Conservation (phyloP, 768 basidiomycete genomes). For the Tricholoma sp. region DNA sequence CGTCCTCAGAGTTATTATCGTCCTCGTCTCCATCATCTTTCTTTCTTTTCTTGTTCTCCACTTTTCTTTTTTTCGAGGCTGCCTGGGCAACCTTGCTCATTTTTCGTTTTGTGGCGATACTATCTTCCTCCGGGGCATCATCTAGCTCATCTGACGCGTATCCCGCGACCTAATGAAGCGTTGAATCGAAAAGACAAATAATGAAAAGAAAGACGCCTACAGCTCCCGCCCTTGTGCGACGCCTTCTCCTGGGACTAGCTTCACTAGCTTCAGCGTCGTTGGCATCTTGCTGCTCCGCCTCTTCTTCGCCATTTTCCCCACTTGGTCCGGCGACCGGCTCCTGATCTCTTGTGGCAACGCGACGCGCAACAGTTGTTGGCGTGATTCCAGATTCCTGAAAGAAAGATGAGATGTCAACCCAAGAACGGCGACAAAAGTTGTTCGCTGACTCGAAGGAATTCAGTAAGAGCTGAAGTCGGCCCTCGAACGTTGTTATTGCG, state of each 20-base stretch:
- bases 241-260: slow-evolving; percentile 11
- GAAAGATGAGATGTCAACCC: background rate
- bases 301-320: slow-evolving; percentile 14
- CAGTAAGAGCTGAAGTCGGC: slow-evolving; percentile 78
- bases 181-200: background rate
- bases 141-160: slow-evolving; percentile 79
- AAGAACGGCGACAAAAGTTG: background rate
- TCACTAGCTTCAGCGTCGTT: slow-evolving; percentile 6
- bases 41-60: slow-evolving; percentile 42
- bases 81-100: slow-evolving; percentile 41
- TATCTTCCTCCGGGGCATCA: slow-evolving; percentile 28
- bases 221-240: background rate
- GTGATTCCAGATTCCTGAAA: slow-evolving; percentile 44
- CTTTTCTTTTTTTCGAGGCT: slow-evolving; percentile 38
- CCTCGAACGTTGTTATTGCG: slow-evolving; percentile 62
- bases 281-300: slow-evolving; percentile 9
- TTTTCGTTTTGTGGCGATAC: slow-evolving; percentile 54
- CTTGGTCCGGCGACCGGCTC: slow-evolving; percentile 46
- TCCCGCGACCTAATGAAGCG: slow-evolving; percentile 25
- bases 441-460: slow-evolving; percentile 63
- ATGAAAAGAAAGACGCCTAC: slow-evolving; percentile 1
- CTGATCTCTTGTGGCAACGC: slow-evolving; percentile 22
- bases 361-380: slow-evolving; percentile 39
- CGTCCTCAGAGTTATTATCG: slow-evolving; percentile 49
- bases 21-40: slow-evolving; percentile 29